Conservation (phyloP, 768 basidiomycete species). For the Russula brevipes region DNA sequence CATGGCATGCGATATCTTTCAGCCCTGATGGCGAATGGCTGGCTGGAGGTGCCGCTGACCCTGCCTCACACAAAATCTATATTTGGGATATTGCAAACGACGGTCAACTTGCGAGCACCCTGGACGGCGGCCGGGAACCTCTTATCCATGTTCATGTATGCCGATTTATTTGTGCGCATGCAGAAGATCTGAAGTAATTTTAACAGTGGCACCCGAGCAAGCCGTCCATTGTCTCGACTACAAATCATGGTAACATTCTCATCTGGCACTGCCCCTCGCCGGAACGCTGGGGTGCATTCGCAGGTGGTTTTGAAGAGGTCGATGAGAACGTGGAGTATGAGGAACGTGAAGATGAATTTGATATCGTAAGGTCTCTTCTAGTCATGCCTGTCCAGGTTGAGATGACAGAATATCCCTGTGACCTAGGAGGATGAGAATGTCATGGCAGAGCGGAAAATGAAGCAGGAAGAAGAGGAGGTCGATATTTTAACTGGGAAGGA, state of each 20-base stretch:
- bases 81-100: slow-evolving; percentile 94
- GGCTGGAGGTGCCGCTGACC: slow-evolving; percentile 88
- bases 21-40: slow-evolving; percentile 95
- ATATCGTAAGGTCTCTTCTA: slow-evolving; percentile 58
- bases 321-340: slow-evolving; percentile 98
- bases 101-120: slow-evolving; percentile 75
- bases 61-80: slow-evolving; percentile 91
- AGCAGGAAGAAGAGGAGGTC: slow-evolving; percentile 74
- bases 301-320: slow-evolving; percentile 96
- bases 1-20: slow-evolving; percentile 91
- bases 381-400: neutral
- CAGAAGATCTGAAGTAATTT: neutral
- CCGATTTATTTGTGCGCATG: slow-evolving; percentile 13
- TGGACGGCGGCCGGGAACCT: slow-evolving; percentile 93
- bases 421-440: slow-evolving; percentile 82
- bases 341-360: slow-evolving; percentile 95
- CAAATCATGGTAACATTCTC: slow-evolving; percentile 75
- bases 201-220: slow-evolving; percentile 87
- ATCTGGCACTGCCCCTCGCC: slow-evolving; percentile 80
- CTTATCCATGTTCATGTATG: slow-evolving; percentile 83
- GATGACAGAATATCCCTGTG: neutral
- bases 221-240: slow-evolving; percentile 71
- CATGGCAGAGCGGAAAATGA: slow-evolving; percentile 67
- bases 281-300: slow-evolving; percentile 94
- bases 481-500: slow-evolving; percentile 31